Conservation (phyloP, 768 basidiomycete species). For the Rubroboletus satanas region DNA sequence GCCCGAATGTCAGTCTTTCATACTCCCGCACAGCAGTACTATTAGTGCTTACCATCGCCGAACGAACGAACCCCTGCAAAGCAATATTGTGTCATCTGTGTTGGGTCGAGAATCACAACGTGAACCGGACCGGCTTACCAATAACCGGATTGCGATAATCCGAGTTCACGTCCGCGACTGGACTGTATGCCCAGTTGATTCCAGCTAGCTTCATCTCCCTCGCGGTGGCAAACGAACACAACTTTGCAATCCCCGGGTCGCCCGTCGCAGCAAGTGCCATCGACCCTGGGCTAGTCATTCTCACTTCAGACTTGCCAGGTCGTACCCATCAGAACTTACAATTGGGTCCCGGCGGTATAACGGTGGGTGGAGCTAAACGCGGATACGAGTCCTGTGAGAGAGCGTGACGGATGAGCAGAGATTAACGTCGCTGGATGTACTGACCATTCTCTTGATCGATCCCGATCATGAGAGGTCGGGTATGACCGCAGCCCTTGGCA, state of each 20-base stretch:
- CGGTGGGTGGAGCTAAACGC: constrained; percentile 50
- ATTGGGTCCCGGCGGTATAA: constrained; percentile 55
- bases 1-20: neutral
- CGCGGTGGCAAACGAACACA: constrained; percentile 48
- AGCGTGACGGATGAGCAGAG: neutral
- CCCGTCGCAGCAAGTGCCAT: constrained; percentile 64
- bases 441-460: constrained; percentile 76
- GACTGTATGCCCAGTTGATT: constrained; percentile 70
- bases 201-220: constrained; percentile 56
- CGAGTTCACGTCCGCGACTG: constrained; percentile 71
- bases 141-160: constrained; percentile 69
- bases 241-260: constrained; percentile 42
- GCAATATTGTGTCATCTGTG: neutral
- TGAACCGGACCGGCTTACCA: constrained; percentile 36
- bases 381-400: constrained; percentile 66
- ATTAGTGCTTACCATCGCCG: constrained; percentile 53
- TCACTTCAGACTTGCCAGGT: neutral
- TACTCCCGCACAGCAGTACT: neutral
- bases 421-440: neutral
- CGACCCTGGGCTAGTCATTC: constrained; percentile 55
- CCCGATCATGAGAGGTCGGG: constrained; percentile 56
- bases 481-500: constrained; percentile 56
- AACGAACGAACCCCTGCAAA: constrained; percentile 63
- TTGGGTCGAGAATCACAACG: neutral
- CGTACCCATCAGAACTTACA: constrained; percentile 41